Base-by-base conservation (phyloP, 2,329 filamentous ascomycete genomes). In the Cercospora sp. region DNA sequence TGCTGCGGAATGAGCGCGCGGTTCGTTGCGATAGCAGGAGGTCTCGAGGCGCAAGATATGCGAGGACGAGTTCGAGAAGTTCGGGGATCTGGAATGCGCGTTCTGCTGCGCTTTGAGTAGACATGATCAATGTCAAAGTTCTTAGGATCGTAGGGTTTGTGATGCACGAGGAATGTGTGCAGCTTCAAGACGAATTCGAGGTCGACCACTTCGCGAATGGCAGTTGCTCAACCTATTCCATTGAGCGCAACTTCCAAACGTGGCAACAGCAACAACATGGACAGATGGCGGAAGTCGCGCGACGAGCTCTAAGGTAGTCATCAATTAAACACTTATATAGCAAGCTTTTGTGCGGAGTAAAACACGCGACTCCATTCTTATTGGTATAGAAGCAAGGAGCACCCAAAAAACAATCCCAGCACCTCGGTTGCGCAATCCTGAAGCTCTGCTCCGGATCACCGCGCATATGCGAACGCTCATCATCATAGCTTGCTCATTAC, bases 11-110 rank as follows among this genome's bases (percentile, higher is more conserved):
- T 58, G 64, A 66, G 26, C 62, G 72, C 45, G 71, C 73, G 31
- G 76, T 73, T 13, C 78, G 73, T 68, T 80, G 79, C 7, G 68
- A 69, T 23, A 79, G 73, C 28, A 80, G 75, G 10, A 80, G 71
- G 48, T 79, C 74, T 68, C 73, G 72, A 5, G 68, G 71, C 31
- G 68, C 68, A 2, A 81, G 76, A 18, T 78, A 65, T 8, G 71
- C 63, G 28, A 81, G 77, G 69, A 81, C 75, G 45, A 75, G 60
- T 71, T 80, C 79, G 63, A 81, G 76, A 65, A 81, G 76, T 69
- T 81, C 80, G 28, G 79, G 78, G 5, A 78, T 75, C 33, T 72
- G 60, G 67, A 81, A 68, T 53, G 80, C 77, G 36, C 64, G 68
- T 16, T 40, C 6, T 16, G 40, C 20, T 57, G 67, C n/a, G 28